phyloP scores from a whole-genome alignment of 2,329 filamentous ascomycete genomes.

The Aspergillus sp. region DNA sequence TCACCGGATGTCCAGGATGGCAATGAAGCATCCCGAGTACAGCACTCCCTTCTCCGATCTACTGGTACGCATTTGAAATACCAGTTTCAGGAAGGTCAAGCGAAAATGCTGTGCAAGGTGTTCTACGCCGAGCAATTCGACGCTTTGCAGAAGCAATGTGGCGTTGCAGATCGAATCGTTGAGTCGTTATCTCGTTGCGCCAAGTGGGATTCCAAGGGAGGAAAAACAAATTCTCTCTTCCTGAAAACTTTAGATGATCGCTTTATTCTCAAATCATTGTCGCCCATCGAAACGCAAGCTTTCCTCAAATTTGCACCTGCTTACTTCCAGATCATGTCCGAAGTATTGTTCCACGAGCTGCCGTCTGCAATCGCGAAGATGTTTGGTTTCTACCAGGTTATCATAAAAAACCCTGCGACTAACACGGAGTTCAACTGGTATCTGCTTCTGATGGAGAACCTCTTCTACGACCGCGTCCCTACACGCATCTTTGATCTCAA shows the following conservation, averaged over 20 bases:
- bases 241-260: conserved; percentile 95
- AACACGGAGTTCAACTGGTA: conserved; percentile 95
- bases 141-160: conserved; percentile 88
- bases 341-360: conserved; percentile 91
- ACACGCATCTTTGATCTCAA: conserved; percentile 95
- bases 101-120: conserved; percentile 95
- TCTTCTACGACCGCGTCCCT: conserved; percentile 93
- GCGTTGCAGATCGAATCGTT: conserved; percentile 88
- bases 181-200: conserved; percentile 93
- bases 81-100: conserved; percentile 90
- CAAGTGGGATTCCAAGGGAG: conserved; percentile 97
- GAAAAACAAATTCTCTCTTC: conserved; percentile 97
- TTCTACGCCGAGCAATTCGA: conserved; percentile 99
- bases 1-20: conserved; percentile 30
- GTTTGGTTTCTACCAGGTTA: conserved; percentile 96
- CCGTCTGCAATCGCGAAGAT: conserved; percentile 98
- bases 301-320: conserved; percentile 95
- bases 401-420: conserved; percentile 91
- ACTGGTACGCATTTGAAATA: conserved; percentile 95
- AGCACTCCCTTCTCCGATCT: conserved; percentile 79
- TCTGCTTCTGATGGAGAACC: conserved; percentile 92
- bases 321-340: conserved; percentile 97
- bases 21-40: conserved; percentile 69
- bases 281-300: conserved; percentile 87
- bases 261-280: conserved; percentile 88